phyloP scores from a whole-genome alignment of 306 rosid species.

The Hippophae rhamnoides region DNA sequence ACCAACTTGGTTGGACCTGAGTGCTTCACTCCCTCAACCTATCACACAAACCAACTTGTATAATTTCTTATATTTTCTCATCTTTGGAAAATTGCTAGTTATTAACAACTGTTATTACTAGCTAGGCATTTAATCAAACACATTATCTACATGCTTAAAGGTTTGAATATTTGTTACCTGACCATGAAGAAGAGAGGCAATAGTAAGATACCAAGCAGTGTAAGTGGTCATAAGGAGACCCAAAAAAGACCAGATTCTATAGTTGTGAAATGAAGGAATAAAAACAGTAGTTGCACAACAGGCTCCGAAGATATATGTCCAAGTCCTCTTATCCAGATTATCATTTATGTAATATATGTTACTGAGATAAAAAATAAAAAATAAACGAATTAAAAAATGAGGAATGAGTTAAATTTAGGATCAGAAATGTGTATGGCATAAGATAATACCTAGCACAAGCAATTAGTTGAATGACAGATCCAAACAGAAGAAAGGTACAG shows the following conservation, averaged over 20 bases:
- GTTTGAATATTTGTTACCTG: constrained; percentile 41
- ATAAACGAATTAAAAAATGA: not conserved
- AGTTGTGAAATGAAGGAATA: constrained; percentile 93
- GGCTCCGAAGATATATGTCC: constrained; percentile 98
- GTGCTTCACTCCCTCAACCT: constrained; percentile 91
- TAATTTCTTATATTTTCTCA: not conserved
- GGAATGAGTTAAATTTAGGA: constrained; percentile 18
- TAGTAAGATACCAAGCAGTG: constrained; percentile 95
- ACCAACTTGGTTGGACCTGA: constrained; percentile 86
- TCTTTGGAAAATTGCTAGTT: not conserved
- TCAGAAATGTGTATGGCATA: constrained; percentile 15
- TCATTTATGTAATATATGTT: constrained; percentile 96
- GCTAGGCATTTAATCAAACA: too few species aligned
- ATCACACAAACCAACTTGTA: not conserved
- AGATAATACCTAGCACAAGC: constrained; percentile 89
- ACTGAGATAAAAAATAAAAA: constrained; percentile 27
- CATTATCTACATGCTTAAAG: too few species aligned
- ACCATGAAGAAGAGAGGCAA: constrained; percentile 80
- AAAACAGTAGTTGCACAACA: constrained; percentile 99
- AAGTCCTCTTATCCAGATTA: constrained; percentile 93
- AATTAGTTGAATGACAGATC: constrained; percentile 95
- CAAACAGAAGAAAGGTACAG: constrained; percentile 98
- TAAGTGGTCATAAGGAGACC: constrained; percentile 99
- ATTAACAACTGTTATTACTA: too few species aligned
- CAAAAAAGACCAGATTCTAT: constrained; percentile 92